These are phyloP conservation scores for Suillus ampliporus DNA, from an alignment of 768 basidiomycete genomes.

Conservation along the genomic window DNA sequence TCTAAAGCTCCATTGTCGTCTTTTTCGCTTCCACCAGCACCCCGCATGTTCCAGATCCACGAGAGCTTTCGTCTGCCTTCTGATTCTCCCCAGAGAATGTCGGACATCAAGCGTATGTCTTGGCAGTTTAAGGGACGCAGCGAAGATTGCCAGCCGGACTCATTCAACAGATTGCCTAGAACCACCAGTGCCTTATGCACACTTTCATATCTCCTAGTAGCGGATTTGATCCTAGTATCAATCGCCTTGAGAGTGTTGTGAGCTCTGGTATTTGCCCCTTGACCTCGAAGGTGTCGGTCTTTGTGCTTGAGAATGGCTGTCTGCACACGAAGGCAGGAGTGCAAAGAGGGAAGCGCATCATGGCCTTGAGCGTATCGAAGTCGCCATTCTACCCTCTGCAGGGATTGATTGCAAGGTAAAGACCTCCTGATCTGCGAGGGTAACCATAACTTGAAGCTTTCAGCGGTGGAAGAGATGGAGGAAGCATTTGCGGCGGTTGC, in stretches of 20 bases:
- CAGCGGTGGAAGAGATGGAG: no score
- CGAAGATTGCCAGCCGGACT: not conserved
- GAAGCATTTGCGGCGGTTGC: no score
- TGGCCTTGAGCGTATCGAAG: slow-evolving; percentile 16
- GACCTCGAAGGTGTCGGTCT: slow-evolving; percentile 14
- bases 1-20: slow-evolving; percentile 2
- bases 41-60: slow-evolving; percentile 19
- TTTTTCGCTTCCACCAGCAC: not conserved
- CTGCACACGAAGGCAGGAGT: slow-evolving; percentile 18
- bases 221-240: no score
- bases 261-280: slow-evolving; percentile 14
- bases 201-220: slow-evolving; percentile 3
- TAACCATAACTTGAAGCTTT: no score
- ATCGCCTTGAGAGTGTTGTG: slow-evolving; percentile 8
- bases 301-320: slow-evolving; percentile 8
- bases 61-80: slow-evolving; percentile 16
- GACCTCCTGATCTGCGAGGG: slow-evolving; percentile 5
- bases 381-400: slow-evolving; percentile 14
- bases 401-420: not conserved
- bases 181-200: not conserved
- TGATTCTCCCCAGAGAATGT: slow-evolving; percentile 6
- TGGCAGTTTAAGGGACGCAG: slow-evolving; percentile 3
- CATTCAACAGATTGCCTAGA: not conserved
- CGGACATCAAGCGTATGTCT: slow-evolving; percentile 8
- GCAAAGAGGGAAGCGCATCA: slow-evolving; percentile 28